Percentiles rank a stretch among this genome's conserved stretches.
Evolutionary conservation across 2,329 filamentous ascomycete genomes (phyloP).

Genomic region (Exophiala viscosa): DNA sequence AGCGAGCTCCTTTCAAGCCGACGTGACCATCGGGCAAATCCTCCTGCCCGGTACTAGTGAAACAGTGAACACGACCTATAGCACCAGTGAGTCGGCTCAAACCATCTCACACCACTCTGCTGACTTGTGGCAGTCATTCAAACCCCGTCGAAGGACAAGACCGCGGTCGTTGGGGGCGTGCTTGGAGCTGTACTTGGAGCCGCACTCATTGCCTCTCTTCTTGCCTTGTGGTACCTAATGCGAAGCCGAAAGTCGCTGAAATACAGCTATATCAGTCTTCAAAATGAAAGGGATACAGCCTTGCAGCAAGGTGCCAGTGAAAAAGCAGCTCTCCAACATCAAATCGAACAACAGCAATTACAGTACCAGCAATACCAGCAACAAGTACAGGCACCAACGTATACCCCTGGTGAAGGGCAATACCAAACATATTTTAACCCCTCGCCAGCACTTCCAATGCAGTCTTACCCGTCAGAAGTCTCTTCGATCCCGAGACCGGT

Average conservation of each 20-base stretch:
- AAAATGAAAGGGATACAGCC: constrained; percentile 1
- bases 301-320: constrained; percentile 7
- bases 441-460: constrained; percentile 1
- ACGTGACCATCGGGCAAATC: constrained; percentile 11
- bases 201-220: constrained; percentile 3
- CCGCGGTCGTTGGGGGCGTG: constrained; percentile 1
- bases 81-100: constrained; percentile 1
- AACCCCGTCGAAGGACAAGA: not conserved
- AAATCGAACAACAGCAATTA: constrained; percentile 6
- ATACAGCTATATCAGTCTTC: not conserved
- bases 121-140: not conserved
- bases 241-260: constrained; percentile 2
- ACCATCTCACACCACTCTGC: not conserved
- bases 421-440: not conserved
- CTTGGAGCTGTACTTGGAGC: constrained; percentile 14
- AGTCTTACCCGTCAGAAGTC: not conserved
- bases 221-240: not conserved
- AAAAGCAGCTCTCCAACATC: constrained; percentile 13
- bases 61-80: constrained; percentile 17
- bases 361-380: constrained; percentile 10
- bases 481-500: not conserved
- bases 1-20: constrained; percentile 4
- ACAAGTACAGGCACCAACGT: constrained; percentile 2
- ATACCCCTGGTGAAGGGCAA: not conserved
- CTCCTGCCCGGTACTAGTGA: constrained; percentile 8